Evolutionary conservation across 495 filamentous ascomycete genomes (phyloP).

Genomic region (Aspergillus sparsus): DNA sequence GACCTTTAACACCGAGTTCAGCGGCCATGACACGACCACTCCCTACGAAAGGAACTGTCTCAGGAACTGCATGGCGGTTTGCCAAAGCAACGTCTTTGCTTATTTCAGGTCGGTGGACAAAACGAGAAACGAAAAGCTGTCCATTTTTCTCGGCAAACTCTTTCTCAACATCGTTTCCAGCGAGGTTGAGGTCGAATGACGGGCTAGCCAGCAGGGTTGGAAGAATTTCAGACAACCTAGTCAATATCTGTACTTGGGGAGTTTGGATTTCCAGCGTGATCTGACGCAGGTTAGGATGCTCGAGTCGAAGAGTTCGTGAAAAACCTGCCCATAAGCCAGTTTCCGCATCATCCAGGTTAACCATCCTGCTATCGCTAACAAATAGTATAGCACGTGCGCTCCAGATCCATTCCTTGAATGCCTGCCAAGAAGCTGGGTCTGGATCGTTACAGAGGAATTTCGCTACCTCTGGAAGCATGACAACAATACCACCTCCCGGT

Average conservation of each 20-base stretch:
- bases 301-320: conserved; percentile 6
- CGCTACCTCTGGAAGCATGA: conserved; percentile 16
- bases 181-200: conserved; percentile 6
- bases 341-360: conserved; percentile 10
- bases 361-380: conserved; percentile 15
- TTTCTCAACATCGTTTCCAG: conserved; percentile 11
- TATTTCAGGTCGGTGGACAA: conserved; percentile 5
- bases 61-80: conserved; percentile 1
- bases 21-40: conserved; percentile 8
- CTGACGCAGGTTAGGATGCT: conserved; percentile 14
- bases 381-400: conserved; percentile 8
- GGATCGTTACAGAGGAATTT: conserved; percentile 6
- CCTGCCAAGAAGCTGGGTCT: not conserved
- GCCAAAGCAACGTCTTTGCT: conserved; percentile 6
- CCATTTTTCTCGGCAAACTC: conserved; percentile 14
- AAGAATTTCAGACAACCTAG: conserved; percentile 8
- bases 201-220: conserved; percentile 5
- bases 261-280: conserved; percentile 12
- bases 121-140: conserved; percentile 18
- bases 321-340: conserved; percentile 13
- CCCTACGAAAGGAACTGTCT: conserved; percentile 11
- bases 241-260: conserved; percentile 1
- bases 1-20: conserved; percentile 13
- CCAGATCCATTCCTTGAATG: conserved; percentile 15
- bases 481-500: conserved; percentile 2